Base-by-base conservation (phyloP, 495 filamentous ascomycete genomes). In the Podospora pseudocomata region DNA sequence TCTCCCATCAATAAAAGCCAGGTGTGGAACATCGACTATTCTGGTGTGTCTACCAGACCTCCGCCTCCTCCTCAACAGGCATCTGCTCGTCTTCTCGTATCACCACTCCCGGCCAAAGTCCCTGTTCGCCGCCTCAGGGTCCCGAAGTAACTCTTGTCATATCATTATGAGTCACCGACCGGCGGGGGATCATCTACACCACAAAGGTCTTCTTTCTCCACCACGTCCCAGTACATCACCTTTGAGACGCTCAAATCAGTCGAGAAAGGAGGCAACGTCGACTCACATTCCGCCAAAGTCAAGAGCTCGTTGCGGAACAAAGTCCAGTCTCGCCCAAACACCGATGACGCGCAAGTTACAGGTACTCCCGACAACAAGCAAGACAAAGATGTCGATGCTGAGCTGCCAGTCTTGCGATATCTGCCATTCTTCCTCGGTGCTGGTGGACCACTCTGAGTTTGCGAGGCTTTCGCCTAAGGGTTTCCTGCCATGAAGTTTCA, bases 401-500 rank as follows among this genome's bases (percentile, higher is more conserved):
- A 15, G 23, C 28, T 11, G 11, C 60, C 15, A n/a, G 30, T 71
- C 44, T 39, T 15, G 55, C 58, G 49, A 6, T 30, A 44, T 59
- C 15, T 73, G 4, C 69, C 71, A 15, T 64, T 66, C 55, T 73
- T 73, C 26, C n/a, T 73, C 2, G 66, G 71, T 13, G 71, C 66
- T 3, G 69, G 71, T 3, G 69, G 71, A 2, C 60, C 64, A 2
- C 71, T 65, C 2, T 68, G n/a, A 60, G 34, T 15, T 32, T 28
- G 9, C 26, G 65, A 27, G 11, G 28, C 39, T 49, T 49, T 49
- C 2, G 2, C 39, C 13, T 39, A 39, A 49, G 39, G 39, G 39
- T 16, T 49, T 18, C 3, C 39, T 49, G 2, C 39, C 39, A 3
- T 49, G 39, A 49, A 5, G 9, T 13, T 49, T 49, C 39, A 49